Evolutionary conservation across 768 basidiomycete genomes (phyloP), one percentile per base, ranked within the genome.

Genomic region (Suillus bovinus): DNA sequence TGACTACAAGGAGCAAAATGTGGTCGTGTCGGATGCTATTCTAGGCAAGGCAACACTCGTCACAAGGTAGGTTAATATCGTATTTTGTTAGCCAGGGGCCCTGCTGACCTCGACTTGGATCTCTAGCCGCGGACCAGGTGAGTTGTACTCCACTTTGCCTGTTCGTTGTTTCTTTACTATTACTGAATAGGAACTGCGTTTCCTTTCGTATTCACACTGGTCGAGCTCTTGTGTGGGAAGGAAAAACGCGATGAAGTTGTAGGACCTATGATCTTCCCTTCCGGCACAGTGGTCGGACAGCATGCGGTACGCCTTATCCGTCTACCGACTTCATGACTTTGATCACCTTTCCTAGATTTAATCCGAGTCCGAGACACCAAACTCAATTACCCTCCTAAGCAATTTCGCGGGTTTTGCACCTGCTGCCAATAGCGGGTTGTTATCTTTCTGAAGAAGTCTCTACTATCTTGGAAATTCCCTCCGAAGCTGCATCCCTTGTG

Each of bases 141-240:
- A 69, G 79, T 74, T 17, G 27, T 39, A 29, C 7, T n/a, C 9
- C 9, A 31, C 47, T 36, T 22, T 8, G 11, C 38, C n/a, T 34
- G 5, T 10, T 38, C 0, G 2, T 2, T 31, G 36, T 50, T 0
- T 27, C 44, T 33, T 50, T 41, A 24, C 59, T 36, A 20, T 11
- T 22, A 24, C 36, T 33, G 44, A 27, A 16, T 65, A 87, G 91
- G 91, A 13, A 92, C 91, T 4, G 77, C 85, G 0, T 93, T 94
- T 69, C 85, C 86, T 2, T 93, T 94, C 65, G 89, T 89, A 2
- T 78, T 93, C 60, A 86, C 86, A n/a, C 74, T 94, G 38, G 86
- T 92, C 10, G 89, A 91, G 69, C 68, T 84, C 22, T 79, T 93
- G 2, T 86, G 85, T 63, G 92, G 92, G 5, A 65, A 77, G 16